Evolutionary conservation across 768 basidiomycete species (phyloP).

Genomic region (Ephemerocybe angulata): DNA sequence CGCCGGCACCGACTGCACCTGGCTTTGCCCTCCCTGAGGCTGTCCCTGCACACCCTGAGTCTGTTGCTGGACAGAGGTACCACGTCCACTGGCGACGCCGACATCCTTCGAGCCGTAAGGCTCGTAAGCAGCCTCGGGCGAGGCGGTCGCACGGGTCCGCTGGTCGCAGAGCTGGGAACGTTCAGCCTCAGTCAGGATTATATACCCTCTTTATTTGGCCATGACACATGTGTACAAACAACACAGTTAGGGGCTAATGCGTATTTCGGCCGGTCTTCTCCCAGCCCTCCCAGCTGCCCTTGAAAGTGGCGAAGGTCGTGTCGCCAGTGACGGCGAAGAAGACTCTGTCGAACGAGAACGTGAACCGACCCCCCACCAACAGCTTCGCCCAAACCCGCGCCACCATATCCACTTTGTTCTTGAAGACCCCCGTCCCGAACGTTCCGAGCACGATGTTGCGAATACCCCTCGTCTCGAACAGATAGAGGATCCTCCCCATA

Average conservation of each 20-base stretch:
- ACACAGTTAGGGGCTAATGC: no score
- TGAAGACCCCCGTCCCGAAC: slow-evolving; percentile 72
- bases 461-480: slow-evolving; percentile 56
- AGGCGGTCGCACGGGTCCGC: slow-evolving; percentile 50
- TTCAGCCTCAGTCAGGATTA: no score
- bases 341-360: slow-evolving; percentile 52
- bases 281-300: slow-evolving; percentile 17
- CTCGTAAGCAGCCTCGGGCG: slow-evolving; percentile 74
- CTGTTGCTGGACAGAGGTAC: slow-evolving; percentile 39
- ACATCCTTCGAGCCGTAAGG: slow-evolving; percentile 66
- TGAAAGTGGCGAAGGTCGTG: slow-evolving; percentile 22
- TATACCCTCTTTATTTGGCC: no score
- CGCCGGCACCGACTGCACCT: slow-evolving; percentile 36
- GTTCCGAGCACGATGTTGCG: slow-evolving; percentile 60
- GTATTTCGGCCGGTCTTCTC: no score
- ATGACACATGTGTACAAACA: no score
- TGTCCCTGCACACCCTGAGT: slow-evolving; percentile 53
- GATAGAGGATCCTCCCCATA: slow-evolving; percentile 59
- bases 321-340: slow-evolving; percentile 53
- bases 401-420: slow-evolving; percentile 51
- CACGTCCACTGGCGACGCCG: slow-evolving; percentile 42
- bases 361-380: slow-evolving; percentile 52
- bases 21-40: slow-evolving; percentile 48
- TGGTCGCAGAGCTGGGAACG: slow-evolving; percentile 34
- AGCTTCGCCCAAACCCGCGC: slow-evolving; percentile 64